phyloP scores from a whole-genome alignment of 805 yeast genomes.

The Monosporozyma siamensis region DNA sequence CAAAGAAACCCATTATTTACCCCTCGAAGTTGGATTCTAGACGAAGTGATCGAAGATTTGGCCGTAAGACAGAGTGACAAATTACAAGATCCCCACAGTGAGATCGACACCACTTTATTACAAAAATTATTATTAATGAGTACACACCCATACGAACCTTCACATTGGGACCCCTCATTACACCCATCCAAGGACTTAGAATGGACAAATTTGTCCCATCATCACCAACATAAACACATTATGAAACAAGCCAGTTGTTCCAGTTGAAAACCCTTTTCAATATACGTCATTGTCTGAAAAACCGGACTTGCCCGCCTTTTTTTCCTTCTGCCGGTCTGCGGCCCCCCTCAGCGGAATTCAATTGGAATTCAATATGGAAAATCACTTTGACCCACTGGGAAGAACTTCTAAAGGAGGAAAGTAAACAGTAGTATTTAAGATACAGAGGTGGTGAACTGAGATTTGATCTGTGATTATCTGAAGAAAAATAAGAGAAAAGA shows the following conservation, averaged over 20 bases:
- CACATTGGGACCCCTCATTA: slow-evolving; percentile 50
- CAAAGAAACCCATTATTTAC: slow-evolving; percentile 65
- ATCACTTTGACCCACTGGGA: no score
- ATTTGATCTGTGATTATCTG: no score
- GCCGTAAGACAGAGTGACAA: slow-evolving; percentile 45
- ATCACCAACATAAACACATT: slow-evolving; percentile 39
- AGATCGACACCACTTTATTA: slow-evolving; percentile 34
- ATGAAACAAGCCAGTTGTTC: slow-evolving; percentile 77
- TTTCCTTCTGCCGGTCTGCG: no score
- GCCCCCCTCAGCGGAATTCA: no score
- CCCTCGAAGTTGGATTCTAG: slow-evolving; percentile 79
- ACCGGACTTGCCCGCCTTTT: no score
- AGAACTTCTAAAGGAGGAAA: no score
- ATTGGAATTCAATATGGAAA: no score
- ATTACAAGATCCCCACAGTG: slow-evolving; percentile 16
- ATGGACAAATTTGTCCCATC: slow-evolving; percentile 35
- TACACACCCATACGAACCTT: slow-evolving; percentile 58
- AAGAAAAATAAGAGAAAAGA: no score
- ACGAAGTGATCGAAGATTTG: slow-evolving; percentile 61
- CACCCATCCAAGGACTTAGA: slow-evolving; percentile 46
- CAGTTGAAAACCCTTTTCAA: slow-evolving; percentile 18
- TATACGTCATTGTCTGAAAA: no score
- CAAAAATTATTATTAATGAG: slow-evolving; percentile 63
- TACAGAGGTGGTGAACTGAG: no score
- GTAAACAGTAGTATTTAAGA: no score